phyloP scores from a whole-genome alignment of 306 rosid species.

The Dryas drummondii region DNA sequence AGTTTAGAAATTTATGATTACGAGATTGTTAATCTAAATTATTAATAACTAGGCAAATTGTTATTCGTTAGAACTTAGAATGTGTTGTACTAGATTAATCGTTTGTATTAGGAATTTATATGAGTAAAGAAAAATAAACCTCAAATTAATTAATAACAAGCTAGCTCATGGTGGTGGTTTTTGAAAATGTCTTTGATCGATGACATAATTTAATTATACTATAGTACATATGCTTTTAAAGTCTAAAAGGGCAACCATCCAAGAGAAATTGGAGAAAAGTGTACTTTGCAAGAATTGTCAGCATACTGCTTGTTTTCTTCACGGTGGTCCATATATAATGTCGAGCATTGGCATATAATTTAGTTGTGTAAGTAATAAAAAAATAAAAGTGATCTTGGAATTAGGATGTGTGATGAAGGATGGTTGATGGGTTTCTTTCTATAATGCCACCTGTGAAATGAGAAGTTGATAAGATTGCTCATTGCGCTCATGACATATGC shows the following conservation, averaged over 20 bases:
- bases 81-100: too few species aligned
- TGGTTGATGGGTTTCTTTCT: slow-evolving; percentile 8
- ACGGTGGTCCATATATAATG: slow-evolving; percentile 41
- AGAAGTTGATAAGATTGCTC: slow-evolving; percentile 32
- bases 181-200: neutral
- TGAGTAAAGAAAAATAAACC: neutral
- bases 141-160: neutral
- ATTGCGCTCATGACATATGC: slow-evolving; percentile 30
- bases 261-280: slow-evolving; percentile 37
- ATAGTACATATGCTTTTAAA: too few species aligned
- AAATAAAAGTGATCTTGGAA: slow-evolving; percentile 7
- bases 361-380: neutral
- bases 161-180: neutral
- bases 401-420: slow-evolving; percentile 1
- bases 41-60: too few species aligned
- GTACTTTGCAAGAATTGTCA: slow-evolving; percentile 43
- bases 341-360: slow-evolving; percentile 19
- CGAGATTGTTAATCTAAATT: too few species aligned
- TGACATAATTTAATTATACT: neutral
- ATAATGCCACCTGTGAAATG: slow-evolving; percentile 35
- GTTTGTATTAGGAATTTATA: too few species aligned
- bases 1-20: too few species aligned
- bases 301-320: slow-evolving; percentile 32
- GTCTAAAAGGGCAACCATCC: slow-evolving; percentile 32
- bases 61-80: too few species aligned